A percentile compares a stretch with the other conserved stretches of the same genome.
Conservation (phyloP, 2,329 filamentous ascomycete genomes). For the Hymenoscyphus repandus region DNA sequence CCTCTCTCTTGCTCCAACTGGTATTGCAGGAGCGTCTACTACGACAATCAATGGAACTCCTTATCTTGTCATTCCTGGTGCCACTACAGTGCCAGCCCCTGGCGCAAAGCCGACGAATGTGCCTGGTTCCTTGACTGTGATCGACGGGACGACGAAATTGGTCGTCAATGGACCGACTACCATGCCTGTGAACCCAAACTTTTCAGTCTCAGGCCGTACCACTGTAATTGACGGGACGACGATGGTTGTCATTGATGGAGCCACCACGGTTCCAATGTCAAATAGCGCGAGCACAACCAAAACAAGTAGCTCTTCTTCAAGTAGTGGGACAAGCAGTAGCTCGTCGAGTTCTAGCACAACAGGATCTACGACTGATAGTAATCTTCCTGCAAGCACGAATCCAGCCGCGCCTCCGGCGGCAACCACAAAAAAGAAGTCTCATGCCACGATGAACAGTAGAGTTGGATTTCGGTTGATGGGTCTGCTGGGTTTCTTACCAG, state of each 20-base stretch:
- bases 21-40: constrained; percentile 9
- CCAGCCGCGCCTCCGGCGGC: neutral
- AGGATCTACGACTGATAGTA: neutral
- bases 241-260: constrained; percentile 12
- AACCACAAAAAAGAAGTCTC: neutral
- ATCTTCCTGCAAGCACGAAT: neutral
- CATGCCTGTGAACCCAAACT: constrained; percentile 11
- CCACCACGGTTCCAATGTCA: constrained; percentile 5
- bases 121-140: constrained; percentile 6
- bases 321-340: neutral
- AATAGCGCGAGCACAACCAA: neutral
- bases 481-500: neutral
- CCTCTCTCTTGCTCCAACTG: constrained; percentile 8
- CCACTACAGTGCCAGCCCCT: constrained; percentile 8
- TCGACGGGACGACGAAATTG: constrained; percentile 9
- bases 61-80: constrained; percentile 10
- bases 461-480: neutral
- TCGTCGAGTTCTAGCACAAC: neutral
- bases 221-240: constrained; percentile 15
- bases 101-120: neutral
- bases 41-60: constrained; percentile 15
- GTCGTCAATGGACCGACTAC: constrained; percentile 13
- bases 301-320: neutral
- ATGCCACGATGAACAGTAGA: neutral
- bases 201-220: constrained; percentile 13